Conservation (phyloP, 2,329 filamentous ascomycete genomes). For the Didymella arachidicola region DNA sequence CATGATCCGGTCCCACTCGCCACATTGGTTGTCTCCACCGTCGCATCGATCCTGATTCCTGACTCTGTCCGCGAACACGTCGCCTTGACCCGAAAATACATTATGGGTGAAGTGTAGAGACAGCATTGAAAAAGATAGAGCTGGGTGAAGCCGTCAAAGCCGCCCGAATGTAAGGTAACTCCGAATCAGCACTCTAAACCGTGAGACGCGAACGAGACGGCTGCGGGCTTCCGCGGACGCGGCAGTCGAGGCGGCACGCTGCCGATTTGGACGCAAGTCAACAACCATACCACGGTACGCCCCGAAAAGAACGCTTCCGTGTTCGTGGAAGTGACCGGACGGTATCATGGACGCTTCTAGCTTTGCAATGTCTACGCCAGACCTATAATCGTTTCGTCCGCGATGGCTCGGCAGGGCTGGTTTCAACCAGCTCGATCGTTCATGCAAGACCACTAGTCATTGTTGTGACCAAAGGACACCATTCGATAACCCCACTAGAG, state of each 20-base stretch:
- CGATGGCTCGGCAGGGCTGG: slow-evolving; percentile 10
- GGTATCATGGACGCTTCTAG: background rate
- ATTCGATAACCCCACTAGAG: slow-evolving; percentile 6
- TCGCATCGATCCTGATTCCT: background rate
- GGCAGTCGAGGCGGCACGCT: slow-evolving; percentile 5
- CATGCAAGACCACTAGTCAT: slow-evolving; percentile 16
- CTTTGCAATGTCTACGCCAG: background rate
- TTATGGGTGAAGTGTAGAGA: background rate
- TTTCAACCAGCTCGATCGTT: slow-evolving; percentile 6
- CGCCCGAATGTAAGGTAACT: background rate
- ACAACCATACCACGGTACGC: slow-evolving; percentile 2
- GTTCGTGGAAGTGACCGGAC: slow-evolving; percentile 1
- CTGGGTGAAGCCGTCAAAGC: background rate
- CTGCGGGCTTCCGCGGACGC: background rate
- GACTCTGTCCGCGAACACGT: background rate
- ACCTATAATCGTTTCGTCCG: slow-evolving; percentile 10
- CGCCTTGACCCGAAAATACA: background rate
- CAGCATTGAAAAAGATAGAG: background rate
- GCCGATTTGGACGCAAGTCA: background rate
- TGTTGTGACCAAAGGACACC: slow-evolving; percentile 1
- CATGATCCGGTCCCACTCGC: background rate
- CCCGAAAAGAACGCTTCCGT: background rate
- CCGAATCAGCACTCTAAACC: slow-evolving; percentile 1
- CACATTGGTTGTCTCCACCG: slow-evolving; percentile 3
- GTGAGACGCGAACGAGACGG: slow-evolving; percentile 5